phyloP scores from a whole-genome alignment of 2,329 filamentous ascomycete genomes.

The Pyrenophora tritici-repentis region DNA sequence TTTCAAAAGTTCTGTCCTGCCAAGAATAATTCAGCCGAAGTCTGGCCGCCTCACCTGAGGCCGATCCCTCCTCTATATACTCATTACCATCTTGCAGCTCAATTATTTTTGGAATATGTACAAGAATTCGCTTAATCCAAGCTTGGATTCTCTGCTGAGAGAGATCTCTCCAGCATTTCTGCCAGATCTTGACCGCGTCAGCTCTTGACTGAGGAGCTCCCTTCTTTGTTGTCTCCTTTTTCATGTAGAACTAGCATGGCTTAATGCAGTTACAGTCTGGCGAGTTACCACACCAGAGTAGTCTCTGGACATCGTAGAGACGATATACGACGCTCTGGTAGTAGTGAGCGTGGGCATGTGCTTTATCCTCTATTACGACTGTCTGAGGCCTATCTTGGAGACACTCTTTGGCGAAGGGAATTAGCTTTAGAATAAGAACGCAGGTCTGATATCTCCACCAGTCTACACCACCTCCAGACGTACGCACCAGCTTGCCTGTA shows the following conservation, averaged over 20 bases:
- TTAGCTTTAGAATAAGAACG: slow-evolving; percentile 11
- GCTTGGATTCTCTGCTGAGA: slow-evolving; percentile 10
- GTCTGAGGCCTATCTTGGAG: slow-evolving; percentile 10
- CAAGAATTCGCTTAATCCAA: slow-evolving; percentile 21
- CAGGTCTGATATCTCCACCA: slow-evolving; percentile 8
- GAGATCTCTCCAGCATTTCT: too few relatives aligned
- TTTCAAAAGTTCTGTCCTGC: too few relatives aligned
- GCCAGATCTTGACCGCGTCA: not conserved
- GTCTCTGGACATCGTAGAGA: slow-evolving; percentile 4
- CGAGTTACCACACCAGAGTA: slow-evolving; percentile 19
- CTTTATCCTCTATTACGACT: slow-evolving; percentile 17
- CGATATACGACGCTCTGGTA: slow-evolving; percentile 3
- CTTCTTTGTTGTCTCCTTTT: not conserved
- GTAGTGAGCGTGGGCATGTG: not conserved
- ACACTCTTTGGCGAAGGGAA: slow-evolving; percentile 15
- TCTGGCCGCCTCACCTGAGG: too few relatives aligned
- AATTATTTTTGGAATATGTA: too few relatives aligned
- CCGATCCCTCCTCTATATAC: too few relatives aligned
- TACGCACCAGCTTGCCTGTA: slow-evolving; percentile 14
- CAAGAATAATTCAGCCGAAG: too few relatives aligned
- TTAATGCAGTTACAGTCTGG: slow-evolving; percentile 1
- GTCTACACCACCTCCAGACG: slow-evolving; percentile 10
- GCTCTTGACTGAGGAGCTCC: not conserved
- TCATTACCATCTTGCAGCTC: not conserved
- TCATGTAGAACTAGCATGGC: not conserved